phyloP scores from a whole-genome alignment of 495 filamentous ascomycete genomes.

The Entonaema liquescens region DNA sequence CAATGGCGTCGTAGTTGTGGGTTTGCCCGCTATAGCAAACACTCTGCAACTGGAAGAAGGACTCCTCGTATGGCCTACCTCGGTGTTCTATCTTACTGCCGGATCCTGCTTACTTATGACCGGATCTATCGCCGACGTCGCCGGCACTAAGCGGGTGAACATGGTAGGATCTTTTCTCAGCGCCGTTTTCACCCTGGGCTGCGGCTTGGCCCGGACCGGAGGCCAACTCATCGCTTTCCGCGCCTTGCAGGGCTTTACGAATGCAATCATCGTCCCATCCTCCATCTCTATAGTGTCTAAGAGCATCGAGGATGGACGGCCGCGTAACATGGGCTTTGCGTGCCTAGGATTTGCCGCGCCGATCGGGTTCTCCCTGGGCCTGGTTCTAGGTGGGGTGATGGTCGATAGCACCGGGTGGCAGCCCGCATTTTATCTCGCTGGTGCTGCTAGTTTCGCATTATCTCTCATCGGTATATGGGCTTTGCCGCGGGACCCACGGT shows the following conservation, averaged over 20 bases:
- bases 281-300: neutral
- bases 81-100: neutral
- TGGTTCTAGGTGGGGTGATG: neutral
- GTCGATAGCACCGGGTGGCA: neutral
- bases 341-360: neutral
- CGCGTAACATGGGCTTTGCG: neutral
- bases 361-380: neutral
- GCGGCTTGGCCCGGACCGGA: neutral
- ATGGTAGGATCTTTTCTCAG: neutral
- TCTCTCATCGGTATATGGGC: neutral
- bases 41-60: neutral
- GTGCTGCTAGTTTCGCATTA: neutral
- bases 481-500: neutral
- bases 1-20: neutral
- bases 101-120: neutral
- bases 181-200: neutral
- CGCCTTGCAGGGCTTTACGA: neutral
- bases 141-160: neutral
- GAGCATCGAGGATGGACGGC: neutral
- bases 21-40: neutral
- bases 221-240: neutral
- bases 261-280: neutral
- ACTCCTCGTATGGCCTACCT: neutral
- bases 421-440: neutral
- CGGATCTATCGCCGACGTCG: neutral